Evolutionary conservation across 345 rosid genomes (phyloP).

Genomic region (Orychophragmus violaceus): DNA sequence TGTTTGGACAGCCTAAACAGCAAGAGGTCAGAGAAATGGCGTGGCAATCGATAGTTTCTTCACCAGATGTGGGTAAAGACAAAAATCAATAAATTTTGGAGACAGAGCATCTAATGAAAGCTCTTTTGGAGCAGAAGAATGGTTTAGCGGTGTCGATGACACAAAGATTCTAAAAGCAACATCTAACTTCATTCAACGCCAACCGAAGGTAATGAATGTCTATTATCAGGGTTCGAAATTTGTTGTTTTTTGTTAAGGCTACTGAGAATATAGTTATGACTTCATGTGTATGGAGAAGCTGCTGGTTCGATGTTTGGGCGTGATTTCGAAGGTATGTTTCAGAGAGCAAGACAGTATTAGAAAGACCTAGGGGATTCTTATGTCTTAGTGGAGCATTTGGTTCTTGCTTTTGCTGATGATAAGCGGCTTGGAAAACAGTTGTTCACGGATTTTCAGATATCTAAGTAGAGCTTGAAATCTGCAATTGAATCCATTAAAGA

Average conservation of each 20-base stretch:
- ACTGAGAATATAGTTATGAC: too few species aligned
- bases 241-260: too few species aligned
- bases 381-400: conserved; percentile 90
- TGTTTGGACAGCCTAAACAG: conserved; percentile 60
- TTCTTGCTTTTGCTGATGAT: conserved; percentile 74
- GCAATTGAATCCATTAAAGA: conserved; percentile 88
- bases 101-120: conserved; percentile 93
- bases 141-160: conserved; percentile 96
- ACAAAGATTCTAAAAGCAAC: conserved; percentile 84
- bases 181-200: conserved; percentile 77
- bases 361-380: conserved; percentile 82
- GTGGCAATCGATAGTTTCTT: conserved; percentile 94
- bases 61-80: conserved; percentile 86
- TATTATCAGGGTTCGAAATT: too few species aligned
- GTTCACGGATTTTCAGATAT: conserved; percentile 72
- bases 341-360: conserved; percentile 75
- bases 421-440: conserved; percentile 83
- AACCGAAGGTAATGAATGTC: too few species aligned
- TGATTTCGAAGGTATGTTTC: conserved; percentile 75
- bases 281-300: too few species aligned
- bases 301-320: conserved; percentile 96
- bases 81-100: conserved; percentile 96
- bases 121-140: conserved; percentile 90
- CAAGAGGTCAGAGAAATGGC: conserved; percentile 97
- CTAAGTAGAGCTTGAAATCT: too few species aligned